Evolutionary conservation across 768 basidiomycete genomes (phyloP), one percentile per base, ranked within the genome.

Genomic region (Pleurotus eryngii): DNA sequence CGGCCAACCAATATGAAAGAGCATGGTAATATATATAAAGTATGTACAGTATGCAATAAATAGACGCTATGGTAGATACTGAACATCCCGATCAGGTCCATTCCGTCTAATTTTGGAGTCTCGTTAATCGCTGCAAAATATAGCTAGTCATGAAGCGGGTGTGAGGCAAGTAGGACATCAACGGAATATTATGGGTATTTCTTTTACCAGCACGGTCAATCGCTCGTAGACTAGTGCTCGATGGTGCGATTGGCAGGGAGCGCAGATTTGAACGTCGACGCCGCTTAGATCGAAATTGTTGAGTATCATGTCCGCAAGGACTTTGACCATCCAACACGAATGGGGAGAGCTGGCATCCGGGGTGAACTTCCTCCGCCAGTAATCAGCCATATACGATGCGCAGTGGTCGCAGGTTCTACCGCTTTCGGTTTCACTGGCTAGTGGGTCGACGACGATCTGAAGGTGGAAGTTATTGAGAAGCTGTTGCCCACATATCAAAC

Each of bases 1-100:
- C 85, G 2, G 86, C 90, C 0, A 83, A 81, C 49, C 89, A 92
- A 64, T 90, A 89, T 65, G 85, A 87, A 66, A 71, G 84, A 15
- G 84, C 75, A 14, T 45, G 42, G 42, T 45, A 22, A 45, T 45
- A 14, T 17, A 26, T 5, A 24, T 20, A 8, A 35, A 35, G 30
- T 35, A 35, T 35, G 30, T 35, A 30, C 27, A 30, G 27, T 30
- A 35, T 4, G 30, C 1, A 35, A 12, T 35, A 35, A 35, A 35
- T 35, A 35, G 30, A 35, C 30, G 30, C 11, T 9, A 2, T 35
- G 8, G 4, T 35, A 30, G 8, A 35, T n/a, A n/a, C n/a, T n/a
- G n/a, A n/a, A n/a, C n/a, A n/a, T n/a, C n/a, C n/a, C n/a, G n/a
- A n/a, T n/a, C n/a, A n/a, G n/a, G n/a, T n/a, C n/a, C n/a, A n/a